A percentile compares a stretch with the other conserved stretches of the same genome.
These are phyloP conservation scores for Daldinia grandis DNA, from an alignment of 495 filamentous ascomycete genomes.

Conservation along the genomic window DNA sequence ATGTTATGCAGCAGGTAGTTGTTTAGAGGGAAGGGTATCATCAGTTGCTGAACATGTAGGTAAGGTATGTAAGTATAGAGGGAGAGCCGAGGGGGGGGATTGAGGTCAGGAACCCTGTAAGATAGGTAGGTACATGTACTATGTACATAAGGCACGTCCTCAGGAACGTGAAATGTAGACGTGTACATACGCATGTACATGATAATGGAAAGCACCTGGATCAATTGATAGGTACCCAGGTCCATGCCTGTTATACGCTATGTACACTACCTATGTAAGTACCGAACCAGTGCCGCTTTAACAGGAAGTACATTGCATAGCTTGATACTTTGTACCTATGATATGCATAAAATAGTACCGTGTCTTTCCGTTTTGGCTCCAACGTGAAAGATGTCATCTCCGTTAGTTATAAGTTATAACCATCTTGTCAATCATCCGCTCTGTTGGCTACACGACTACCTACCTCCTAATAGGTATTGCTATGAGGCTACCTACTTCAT, in stretches of 20 bases:
- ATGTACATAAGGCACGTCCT: background rate
- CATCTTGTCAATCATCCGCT: background rate
- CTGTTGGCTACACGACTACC: background rate
- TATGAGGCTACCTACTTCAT: background rate
- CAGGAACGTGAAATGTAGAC: slow-evolving; percentile 8
- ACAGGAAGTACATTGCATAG: background rate
- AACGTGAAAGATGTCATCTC: background rate
- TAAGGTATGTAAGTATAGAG: slow-evolving; percentile 2
- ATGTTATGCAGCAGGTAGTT: slow-evolving; percentile 23
- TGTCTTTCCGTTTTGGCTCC: background rate
- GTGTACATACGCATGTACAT: background rate
- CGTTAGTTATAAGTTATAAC: background rate
- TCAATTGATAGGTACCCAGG: too few relatives aligned
- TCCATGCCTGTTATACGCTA: background rate
- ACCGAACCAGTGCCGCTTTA: background rate
- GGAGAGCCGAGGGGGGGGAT: background rate
- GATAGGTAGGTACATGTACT: too few relatives aligned
- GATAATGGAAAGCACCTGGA: too few relatives aligned
- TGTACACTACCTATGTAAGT: background rate
- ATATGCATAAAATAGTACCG: background rate
- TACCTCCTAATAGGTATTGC: too few relatives aligned
- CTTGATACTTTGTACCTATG: too few relatives aligned
- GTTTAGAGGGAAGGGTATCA: slow-evolving; percentile 3
- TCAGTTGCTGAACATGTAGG: slow-evolving; percentile 1
- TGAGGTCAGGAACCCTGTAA: slow-evolving; percentile 5